Evolutionary conservation across 1,139 yeast genomes (phyloP).

Genomic region (Starmera stellimalicola): DNA sequence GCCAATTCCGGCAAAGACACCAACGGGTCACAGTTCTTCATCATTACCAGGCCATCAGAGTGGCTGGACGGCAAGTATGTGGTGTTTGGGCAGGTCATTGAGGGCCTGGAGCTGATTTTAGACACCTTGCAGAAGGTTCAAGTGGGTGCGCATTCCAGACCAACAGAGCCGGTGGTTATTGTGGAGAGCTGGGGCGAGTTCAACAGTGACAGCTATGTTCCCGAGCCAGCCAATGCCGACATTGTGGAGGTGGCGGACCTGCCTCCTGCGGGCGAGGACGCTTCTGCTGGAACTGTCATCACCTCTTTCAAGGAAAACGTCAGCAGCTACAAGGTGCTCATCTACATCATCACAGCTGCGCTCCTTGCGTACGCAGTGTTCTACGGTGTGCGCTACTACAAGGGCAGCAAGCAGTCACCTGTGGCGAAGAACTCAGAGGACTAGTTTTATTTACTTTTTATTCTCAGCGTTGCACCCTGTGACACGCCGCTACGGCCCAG

Average conservation of each 20-base stretch:
- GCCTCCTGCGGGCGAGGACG: neutral
- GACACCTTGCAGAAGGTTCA: slow-evolving; percentile 42
- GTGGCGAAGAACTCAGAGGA: too few species aligned
- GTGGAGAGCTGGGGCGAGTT: slow-evolving; percentile 26
- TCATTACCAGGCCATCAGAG: slow-evolving; percentile 52
- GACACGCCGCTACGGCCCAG: too few species aligned
- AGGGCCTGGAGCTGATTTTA: slow-evolving; percentile 53
- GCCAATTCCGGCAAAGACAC: slow-evolving; percentile 77
- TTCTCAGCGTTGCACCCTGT: too few species aligned
- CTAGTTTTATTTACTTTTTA: neutral
- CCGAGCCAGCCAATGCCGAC: neutral
- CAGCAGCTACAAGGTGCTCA: too few species aligned
- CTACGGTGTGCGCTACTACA: too few species aligned
- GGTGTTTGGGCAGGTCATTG: slow-evolving; percentile 72
- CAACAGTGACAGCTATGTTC: slow-evolving; percentile 14
- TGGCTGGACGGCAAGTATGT: slow-evolving; percentile 69
- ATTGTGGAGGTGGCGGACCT: too few species aligned
- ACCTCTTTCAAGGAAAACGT: too few species aligned
- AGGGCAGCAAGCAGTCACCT: too few species aligned
- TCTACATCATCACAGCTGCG: too few species aligned
- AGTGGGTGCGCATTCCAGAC: slow-evolving; percentile 41
- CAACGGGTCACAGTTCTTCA: slow-evolving; percentile 73
- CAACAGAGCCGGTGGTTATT: slow-evolving; percentile 42
- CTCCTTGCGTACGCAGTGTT: too few species aligned
- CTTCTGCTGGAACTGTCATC: neutral